phyloP scores from a whole-genome alignment of 495 filamentous ascomycete genomes.

The Xylaria telfairii region DNA sequence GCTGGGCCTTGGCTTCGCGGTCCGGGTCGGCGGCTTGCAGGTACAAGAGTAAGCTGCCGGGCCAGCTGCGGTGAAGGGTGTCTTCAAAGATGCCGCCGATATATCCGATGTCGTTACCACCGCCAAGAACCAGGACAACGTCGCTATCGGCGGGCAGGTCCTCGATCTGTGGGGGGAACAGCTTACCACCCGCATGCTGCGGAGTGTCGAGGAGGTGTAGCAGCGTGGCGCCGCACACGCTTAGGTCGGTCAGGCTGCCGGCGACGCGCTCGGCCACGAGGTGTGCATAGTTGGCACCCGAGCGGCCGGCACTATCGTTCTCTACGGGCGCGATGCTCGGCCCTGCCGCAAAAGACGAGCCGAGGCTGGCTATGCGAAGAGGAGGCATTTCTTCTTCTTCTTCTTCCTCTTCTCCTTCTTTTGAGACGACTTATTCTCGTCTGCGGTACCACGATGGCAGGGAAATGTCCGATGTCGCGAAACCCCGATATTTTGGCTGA shows the following conservation, averaged over 20 bases:
- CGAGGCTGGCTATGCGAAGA: conserved; percentile 44
- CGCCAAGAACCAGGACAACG: conserved; percentile 49
- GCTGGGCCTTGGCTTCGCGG: conserved; percentile 8
- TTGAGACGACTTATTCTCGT: neutral
- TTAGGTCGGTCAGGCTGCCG: conserved; percentile 45
- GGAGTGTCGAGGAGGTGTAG: conserved; percentile 48
- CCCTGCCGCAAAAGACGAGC: conserved; percentile 55
- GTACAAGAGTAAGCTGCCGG: conserved; percentile 27
- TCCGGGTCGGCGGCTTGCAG: conserved; percentile 28
- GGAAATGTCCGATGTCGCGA: conserved; percentile 23
- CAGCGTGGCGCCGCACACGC: conserved; percentile 52
- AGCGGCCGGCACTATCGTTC: conserved; percentile 42
- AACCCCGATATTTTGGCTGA: conserved; percentile 11
- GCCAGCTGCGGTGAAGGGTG: conserved; percentile 31
- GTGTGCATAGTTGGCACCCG: conserved; percentile 50
- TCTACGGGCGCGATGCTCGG: conserved; percentile 50
- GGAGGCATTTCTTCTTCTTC: conserved; percentile 7
- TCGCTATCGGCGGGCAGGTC: conserved; percentile 44
- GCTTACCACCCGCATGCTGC: conserved; percentile 35
- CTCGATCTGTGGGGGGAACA: conserved; percentile 48
- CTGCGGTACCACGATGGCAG: conserved; percentile 14
- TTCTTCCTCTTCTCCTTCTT: neutral
- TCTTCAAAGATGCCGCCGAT: conserved; percentile 49
- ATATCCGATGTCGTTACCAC: conserved; percentile 56
- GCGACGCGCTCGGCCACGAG: conserved; percentile 43